These are phyloP conservation scores for Huiozyma naganishii DNA, from an alignment of 805 yeast species.

Conservation along the genomic window DNA sequence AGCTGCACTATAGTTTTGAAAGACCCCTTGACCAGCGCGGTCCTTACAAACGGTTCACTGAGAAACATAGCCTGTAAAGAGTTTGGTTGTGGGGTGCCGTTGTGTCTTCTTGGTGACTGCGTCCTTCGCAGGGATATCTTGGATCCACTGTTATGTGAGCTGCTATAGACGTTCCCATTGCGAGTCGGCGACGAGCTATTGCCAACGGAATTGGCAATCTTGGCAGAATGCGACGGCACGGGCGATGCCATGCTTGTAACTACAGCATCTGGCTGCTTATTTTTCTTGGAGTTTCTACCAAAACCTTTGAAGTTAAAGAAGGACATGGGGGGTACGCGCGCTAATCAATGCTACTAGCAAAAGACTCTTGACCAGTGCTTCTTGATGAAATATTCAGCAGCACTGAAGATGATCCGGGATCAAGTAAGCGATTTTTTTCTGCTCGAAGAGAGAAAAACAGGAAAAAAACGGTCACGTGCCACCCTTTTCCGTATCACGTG, in stretches of 20 bases:
- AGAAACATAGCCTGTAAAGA: slow-evolving; percentile 43
- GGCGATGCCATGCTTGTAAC: slow-evolving; percentile 5
- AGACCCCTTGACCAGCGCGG: slow-evolving; percentile 92
- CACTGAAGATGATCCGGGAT: neutral
- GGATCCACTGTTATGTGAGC: slow-evolving; percentile 2
- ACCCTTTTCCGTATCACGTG: no score
- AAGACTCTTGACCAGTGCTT: no score
- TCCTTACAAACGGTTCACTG: slow-evolving; percentile 86
- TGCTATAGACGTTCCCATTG: slow-evolving; percentile 14
- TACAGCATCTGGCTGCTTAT: slow-evolving; percentile 24
- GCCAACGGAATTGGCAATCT: slow-evolving; percentile 11
- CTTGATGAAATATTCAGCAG: no score
- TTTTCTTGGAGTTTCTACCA: slow-evolving; percentile 45
- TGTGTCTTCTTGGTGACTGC: neutral
- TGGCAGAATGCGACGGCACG: slow-evolving; percentile 11
- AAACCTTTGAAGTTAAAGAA: slow-evolving; percentile 35
- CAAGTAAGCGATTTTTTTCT: neutral
- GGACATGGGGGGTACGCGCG: slow-evolving; percentile 20
- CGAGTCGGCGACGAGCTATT: slow-evolving; percentile 30
- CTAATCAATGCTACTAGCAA: no score
- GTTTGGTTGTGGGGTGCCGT: slow-evolving; percentile 4
- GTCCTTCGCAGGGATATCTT: neutral
- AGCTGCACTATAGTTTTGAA: slow-evolving; percentile 90
- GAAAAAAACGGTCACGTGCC: no score
- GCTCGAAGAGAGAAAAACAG: neutral